A percentile compares a stretch with the other conserved stretches of the same genome.
Evolutionary conservation across 257 asterid species (phyloP).

Genomic region (Solanum gracilifrons): DNA sequence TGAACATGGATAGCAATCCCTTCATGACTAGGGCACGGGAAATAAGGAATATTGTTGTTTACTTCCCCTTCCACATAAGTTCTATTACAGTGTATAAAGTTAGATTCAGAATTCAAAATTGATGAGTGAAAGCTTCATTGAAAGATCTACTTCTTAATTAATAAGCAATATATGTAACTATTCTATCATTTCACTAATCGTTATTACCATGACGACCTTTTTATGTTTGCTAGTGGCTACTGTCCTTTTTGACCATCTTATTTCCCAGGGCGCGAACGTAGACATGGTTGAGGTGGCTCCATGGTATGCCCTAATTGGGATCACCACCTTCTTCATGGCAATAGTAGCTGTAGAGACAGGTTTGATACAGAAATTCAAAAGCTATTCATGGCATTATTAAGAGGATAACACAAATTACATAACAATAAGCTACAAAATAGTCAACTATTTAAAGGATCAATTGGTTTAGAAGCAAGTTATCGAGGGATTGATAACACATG

Average conservation of each 20-base stretch:
- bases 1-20: neutral
- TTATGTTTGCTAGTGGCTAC: slow-evolving; percentile 25
- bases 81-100: neutral
- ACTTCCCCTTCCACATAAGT: neutral
- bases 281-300: slow-evolving; percentile 22
- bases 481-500: neutral
- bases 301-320: slow-evolving; percentile 38
- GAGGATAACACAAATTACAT: neutral
- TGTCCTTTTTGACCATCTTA: slow-evolving; percentile 21
- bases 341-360: slow-evolving; percentile 10
- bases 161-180: neutral
- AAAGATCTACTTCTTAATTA: neutral
- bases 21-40: neutral
- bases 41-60: neutral
- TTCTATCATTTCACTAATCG: neutral
- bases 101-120: neutral
- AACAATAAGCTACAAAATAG: neutral
- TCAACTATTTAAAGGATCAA: neutral
- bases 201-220: neutral
- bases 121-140: neutral
- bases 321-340: neutral
- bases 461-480: neutral
- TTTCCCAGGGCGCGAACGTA: slow-evolving; percentile 16
- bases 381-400: neutral
- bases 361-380: slow-evolving; percentile 20